phyloP scores from a whole-genome alignment of 139 green algal genomes.

The Spirogloea muscicola region DNA sequence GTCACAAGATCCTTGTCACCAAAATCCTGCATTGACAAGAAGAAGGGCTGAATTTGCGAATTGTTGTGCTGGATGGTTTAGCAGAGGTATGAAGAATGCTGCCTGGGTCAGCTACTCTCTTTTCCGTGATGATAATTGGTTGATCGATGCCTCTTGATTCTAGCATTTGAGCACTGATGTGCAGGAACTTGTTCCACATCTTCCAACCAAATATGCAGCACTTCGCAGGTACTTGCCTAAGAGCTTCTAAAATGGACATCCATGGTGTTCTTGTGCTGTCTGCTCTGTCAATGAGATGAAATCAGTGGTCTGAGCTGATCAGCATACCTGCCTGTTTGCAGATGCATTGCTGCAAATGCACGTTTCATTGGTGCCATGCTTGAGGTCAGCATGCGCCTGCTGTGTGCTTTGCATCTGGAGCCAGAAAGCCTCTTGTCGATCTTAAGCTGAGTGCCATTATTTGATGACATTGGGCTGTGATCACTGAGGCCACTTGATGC shows the following conservation, averaged over 20 bases:
- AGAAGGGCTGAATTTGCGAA: too few relatives aligned
- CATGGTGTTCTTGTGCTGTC: background rate
- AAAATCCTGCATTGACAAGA: too few relatives aligned
- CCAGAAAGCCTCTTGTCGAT: background rate
- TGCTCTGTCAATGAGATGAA: background rate
- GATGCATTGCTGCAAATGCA: constrained; percentile 27
- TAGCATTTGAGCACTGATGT: background rate
- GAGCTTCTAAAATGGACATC: background rate
- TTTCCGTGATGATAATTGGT: too few relatives aligned
- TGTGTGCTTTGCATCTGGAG: too few relatives aligned
- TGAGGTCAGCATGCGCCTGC: too few relatives aligned
- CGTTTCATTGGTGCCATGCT: constrained; percentile 31
- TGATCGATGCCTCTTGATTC: background rate
- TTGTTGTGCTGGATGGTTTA: too few relatives aligned
- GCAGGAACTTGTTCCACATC: constrained; percentile 31
- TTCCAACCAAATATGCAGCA: constrained; percentile 28
- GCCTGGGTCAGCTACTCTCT: too few relatives aligned
- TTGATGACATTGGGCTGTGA: background rate
- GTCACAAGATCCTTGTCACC: too few relatives aligned
- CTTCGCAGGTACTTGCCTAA: constrained; percentile 6
- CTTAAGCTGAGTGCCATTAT: constrained; percentile 1
- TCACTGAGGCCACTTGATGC: too few relatives aligned
- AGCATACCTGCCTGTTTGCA: background rate
- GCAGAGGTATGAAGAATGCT: too few relatives aligned
- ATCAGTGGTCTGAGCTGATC: background rate